Evolutionary conservation across 192 early-diverging fungal genomes (phyloP).

Genomic region (Kappamyces sp.): DNA sequence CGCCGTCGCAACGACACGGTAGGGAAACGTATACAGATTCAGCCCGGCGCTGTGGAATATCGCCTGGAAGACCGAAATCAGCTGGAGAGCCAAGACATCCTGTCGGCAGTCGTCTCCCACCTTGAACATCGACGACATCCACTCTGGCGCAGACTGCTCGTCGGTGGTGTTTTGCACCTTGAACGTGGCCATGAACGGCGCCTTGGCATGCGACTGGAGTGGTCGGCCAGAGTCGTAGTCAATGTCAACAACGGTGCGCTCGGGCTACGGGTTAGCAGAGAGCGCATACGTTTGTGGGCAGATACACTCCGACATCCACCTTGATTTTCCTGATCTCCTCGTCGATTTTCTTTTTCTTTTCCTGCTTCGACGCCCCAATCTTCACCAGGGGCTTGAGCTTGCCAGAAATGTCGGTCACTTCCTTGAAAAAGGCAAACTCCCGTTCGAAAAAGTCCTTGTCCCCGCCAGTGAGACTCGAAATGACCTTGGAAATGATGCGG

Average conservation of each 20-base stretch:
- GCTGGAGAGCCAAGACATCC: constrained; percentile 94
- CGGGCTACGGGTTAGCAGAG: constrained; percentile 41
- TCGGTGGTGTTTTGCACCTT: constrained; percentile 48
- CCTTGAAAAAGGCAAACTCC: constrained; percentile 93
- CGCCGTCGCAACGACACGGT: constrained; percentile 93
- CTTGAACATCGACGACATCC: constrained; percentile 96
- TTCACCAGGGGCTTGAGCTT: constrained; percentile 88
- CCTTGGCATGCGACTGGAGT: constrained; percentile 96
- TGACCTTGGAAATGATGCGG: constrained; percentile 77
- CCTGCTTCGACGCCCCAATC: constrained; percentile 70
- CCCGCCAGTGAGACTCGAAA: constrained; percentile 70
- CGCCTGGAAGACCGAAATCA: constrained; percentile 96
- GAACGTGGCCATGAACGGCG: constrained; percentile 99
- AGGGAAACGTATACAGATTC: constrained; percentile 95
- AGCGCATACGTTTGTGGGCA: constrained; percentile 72
- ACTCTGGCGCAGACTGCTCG: constrained; percentile 30
- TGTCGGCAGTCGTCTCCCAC: constrained; percentile 99
- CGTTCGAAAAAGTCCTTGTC: constrained; percentile 91
- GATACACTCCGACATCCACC: constrained; percentile 93
- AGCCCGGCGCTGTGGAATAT: constrained; percentile 85
- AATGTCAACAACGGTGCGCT: constrained; percentile 90
- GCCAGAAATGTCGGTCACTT: constrained; percentile 96
- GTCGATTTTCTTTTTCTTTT: constrained; percentile 99
- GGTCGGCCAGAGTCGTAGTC: constrained; percentile 90
- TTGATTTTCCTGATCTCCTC: constrained; percentile 93